Conservation (phyloP, 1,139 yeast genomes). For the Nadsonia commutata region DNA sequence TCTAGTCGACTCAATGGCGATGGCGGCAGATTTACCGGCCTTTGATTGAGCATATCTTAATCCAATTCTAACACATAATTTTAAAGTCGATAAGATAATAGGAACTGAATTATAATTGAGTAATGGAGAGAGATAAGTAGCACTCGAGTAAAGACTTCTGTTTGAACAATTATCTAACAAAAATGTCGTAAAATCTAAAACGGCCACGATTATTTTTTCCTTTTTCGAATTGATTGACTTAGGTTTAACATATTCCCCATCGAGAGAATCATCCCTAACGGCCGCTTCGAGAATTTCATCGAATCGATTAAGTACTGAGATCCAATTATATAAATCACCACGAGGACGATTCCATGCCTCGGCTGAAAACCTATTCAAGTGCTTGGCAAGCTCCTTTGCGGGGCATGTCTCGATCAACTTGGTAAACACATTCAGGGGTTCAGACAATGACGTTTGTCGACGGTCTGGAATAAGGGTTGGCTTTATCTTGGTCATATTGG, state of each 20-base stretch:
- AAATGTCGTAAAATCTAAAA: slow-evolving; percentile 47
- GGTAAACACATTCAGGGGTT: not conserved
- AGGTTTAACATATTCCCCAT: slow-evolving; percentile 31
- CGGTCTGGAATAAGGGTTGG: not conserved
- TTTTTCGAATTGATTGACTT: slow-evolving; percentile 34
- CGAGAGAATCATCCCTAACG: slow-evolving; percentile 41
- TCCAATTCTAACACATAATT: slow-evolving; percentile 46
- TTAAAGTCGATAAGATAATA: slow-evolving; percentile 48
- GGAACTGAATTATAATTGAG: slow-evolving; percentile 46
- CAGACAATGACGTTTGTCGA: not conserved
- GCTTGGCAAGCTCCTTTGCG: slow-evolving; percentile 23
- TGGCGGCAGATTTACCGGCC: slow-evolving; percentile 29
- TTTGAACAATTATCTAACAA: slow-evolving; percentile 59
- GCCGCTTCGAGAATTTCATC: slow-evolving; percentile 48
- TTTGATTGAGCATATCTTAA: slow-evolving; percentile 38
- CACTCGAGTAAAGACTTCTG: slow-evolving; percentile 51
- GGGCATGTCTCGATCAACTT: slow-evolving; percentile 15
- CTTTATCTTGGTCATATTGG: not conserved
- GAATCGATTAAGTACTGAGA: slow-evolving; percentile 57
- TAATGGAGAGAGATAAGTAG: slow-evolving; percentile 46
- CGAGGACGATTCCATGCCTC: slow-evolving; percentile 48
- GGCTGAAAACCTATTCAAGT: slow-evolving; percentile 20
- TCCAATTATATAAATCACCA: slow-evolving; percentile 68
- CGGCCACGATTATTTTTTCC: slow-evolving; percentile 31
- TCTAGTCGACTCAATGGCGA: slow-evolving; percentile 16